These are phyloP conservation scores for Colletotrichum caudatum DNA, from an alignment of 2,329 filamentous ascomycete genomes.

Conservation along the genomic window DNA sequence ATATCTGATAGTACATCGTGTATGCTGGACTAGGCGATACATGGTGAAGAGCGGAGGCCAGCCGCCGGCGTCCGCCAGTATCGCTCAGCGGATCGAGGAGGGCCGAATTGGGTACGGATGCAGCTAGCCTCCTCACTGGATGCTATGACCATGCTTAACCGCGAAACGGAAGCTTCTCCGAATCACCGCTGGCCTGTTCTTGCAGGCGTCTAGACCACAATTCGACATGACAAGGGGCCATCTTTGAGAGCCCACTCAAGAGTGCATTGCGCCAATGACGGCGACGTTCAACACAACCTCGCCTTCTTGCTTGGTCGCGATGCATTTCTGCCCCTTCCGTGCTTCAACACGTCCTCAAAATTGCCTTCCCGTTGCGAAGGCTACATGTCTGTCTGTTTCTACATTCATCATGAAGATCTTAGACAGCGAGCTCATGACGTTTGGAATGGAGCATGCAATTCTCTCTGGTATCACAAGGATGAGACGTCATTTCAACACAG, in stretches of 20 bases:
- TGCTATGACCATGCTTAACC: slow-evolving; percentile 32
- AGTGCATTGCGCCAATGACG: slow-evolving; percentile 31
- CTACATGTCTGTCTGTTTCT: slow-evolving; percentile 6
- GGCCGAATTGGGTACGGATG: slow-evolving; percentile 39
- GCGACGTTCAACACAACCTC: slow-evolving; percentile 8
- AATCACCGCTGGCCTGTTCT: slow-evolving; percentile 30
- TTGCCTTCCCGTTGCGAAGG: slow-evolving; percentile 8
- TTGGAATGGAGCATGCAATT: slow-evolving; percentile 16
- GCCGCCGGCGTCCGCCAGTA: slow-evolving; percentile 17
- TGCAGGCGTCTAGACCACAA: slow-evolving; percentile 38
- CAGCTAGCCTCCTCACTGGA: slow-evolving; percentile 33
- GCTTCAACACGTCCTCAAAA: slow-evolving; percentile 14
- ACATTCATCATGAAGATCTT: slow-evolving; percentile 3
- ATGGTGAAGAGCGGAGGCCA: slow-evolving; percentile 25
- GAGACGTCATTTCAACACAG: slow-evolving; percentile 45
- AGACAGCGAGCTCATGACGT: slow-evolving; percentile 25
- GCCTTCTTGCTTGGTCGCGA: slow-evolving; percentile 4
- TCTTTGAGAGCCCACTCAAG: slow-evolving; percentile 14
- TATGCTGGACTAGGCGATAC: background rate
- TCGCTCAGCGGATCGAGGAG: slow-evolving; percentile 28
- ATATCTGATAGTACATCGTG: background rate
- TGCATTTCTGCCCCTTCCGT: slow-evolving; percentile 17
- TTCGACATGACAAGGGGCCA: slow-evolving; percentile 28
- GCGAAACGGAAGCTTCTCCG: slow-evolving; percentile 36
- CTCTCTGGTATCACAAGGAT: slow-evolving; percentile 46